phyloP scores from a whole-genome alignment of 257 asterid genomes.

The Craterostigma plantagineum region DNA sequence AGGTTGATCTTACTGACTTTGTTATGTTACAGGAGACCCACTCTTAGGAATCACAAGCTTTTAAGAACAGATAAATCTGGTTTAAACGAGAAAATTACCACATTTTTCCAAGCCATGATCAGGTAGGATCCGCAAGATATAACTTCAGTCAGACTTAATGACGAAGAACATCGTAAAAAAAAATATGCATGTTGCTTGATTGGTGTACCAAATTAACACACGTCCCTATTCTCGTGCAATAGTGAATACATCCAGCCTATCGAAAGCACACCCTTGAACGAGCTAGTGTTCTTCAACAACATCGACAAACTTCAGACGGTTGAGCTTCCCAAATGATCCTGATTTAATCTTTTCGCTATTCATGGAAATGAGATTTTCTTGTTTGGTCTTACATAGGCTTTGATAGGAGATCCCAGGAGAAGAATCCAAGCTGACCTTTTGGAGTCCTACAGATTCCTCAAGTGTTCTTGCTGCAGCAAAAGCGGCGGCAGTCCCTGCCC shows the following conservation, averaged over 20 bases:
- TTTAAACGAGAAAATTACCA: constrained; percentile 18
- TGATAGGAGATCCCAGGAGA: constrained; percentile 94
- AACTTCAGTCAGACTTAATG: too few species aligned
- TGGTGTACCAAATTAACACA: too few species aligned
- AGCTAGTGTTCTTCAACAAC: constrained; percentile 52
- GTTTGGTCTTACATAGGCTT: constrained; percentile 33
- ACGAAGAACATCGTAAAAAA: too few species aligned
- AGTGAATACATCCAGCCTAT: constrained; percentile 58
- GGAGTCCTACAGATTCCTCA: constrained; percentile 46
- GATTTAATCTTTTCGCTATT: neutral
- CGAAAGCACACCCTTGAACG: constrained; percentile 47
- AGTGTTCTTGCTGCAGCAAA: constrained; percentile 70
- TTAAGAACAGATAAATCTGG: constrained; percentile 23
- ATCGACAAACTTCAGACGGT: constrained; percentile 70
- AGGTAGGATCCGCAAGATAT: constrained; percentile 18
- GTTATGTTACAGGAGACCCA: constrained; percentile 30
- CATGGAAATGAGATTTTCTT: constrained; percentile 7
- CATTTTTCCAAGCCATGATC: constrained; percentile 34
- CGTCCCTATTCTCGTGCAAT: too few species aligned
- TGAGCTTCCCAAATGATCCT: constrained; percentile 15
- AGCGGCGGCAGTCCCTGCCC: constrained; percentile 25
- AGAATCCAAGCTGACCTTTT: constrained; percentile 76
- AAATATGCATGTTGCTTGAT: too few species aligned
- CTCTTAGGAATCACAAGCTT: constrained; percentile 20
- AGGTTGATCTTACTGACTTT: neutral